Evolutionary conservation across 306 rosid genomes (phyloP).

Genomic region (Cyclanthera cordifolia): DNA sequence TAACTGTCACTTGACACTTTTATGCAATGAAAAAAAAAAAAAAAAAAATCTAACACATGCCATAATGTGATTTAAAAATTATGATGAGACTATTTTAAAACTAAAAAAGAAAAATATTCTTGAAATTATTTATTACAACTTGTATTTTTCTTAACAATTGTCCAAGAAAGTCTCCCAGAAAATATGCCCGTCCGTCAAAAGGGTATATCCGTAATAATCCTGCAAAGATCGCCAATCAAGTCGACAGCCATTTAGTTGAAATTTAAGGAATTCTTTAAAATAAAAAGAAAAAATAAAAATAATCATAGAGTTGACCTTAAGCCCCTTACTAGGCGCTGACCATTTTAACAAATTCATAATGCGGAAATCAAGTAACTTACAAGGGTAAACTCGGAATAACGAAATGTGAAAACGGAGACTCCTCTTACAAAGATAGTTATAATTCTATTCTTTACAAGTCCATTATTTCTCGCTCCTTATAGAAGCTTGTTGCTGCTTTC

Average conservation of each 20-base stretch:
- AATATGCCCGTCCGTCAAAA: not conserved
- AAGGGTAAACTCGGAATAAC: not conserved
- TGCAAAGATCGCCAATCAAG: not conserved
- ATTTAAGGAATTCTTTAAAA: not conserved
- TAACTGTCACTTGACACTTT: too few species aligned
- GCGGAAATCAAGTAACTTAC: not conserved
- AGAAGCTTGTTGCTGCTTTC: not conserved
- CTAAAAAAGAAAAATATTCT: not conserved
- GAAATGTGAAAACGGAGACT: not conserved
- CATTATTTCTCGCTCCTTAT: not conserved
- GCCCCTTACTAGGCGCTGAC: not conserved
- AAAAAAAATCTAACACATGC: too few species aligned
- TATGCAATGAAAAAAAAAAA: too few species aligned
- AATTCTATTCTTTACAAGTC: not conserved
- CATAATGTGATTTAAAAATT: too few species aligned
- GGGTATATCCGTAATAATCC: constrained; percentile 4
- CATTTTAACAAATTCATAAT: not conserved
- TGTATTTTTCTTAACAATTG: not conserved
- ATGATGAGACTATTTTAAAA: not conserved
- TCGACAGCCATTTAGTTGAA: not conserved
- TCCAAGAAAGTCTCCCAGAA: not conserved
- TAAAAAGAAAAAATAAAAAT: not conserved
- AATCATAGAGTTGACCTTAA: not conserved
- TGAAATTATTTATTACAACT: not conserved
- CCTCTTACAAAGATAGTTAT: not conserved